Base-by-base conservation (phyloP, 2,329 filamentous ascomycete species). In the Penicillium glabrum region DNA sequence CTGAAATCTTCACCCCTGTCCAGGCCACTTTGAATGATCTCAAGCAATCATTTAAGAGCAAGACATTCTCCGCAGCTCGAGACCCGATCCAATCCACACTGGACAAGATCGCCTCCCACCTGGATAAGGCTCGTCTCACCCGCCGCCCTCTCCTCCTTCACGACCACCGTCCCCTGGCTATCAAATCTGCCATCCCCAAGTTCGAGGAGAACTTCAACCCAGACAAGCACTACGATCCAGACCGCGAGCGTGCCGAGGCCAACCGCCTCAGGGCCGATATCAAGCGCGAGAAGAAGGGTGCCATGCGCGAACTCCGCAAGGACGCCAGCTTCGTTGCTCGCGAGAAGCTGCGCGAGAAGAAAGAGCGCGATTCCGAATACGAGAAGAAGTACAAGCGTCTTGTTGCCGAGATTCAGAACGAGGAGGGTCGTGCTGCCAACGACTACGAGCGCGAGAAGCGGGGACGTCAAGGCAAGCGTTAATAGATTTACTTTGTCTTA, bases 151-250 rank as follows among this genome's bases (percentile, higher is more conserved):
- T 98, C 29, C 85, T 91, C 67, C 85, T 99, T 3, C 95, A 99
- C 78, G 84, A 95, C 76, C 95, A 99, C 80, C 84, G 84, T 0
- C 91, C 93, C 0, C 83, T 96, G 3, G 88, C 95, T 23, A 96
- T 98, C 80, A 93, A 93, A 75, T 87, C 86, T 8, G 88, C 85
- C 57, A 86, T 97, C 46, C 95, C 95, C 75, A 96, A 96, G 75
- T 99, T 98, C 78, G 95, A 98, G 78, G 93, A 97, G 72, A 83
- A 85, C 56, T 99, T 92, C 83, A 95, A 96, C 74, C 95, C 95
- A 3, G 86, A 90, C 79, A 93, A 92, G 79, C 95, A 98, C 83
- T 98, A 99, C 84, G 96, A 99, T 72, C 92, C 92, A 1, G 90
- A 99, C 76, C 88, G 88, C 65, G 92, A 96, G 76, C 90, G 95